Base-by-base conservation (phyloP, 2,329 filamentous ascomycete species). In the Rhynchosporium agropyri region DNA sequence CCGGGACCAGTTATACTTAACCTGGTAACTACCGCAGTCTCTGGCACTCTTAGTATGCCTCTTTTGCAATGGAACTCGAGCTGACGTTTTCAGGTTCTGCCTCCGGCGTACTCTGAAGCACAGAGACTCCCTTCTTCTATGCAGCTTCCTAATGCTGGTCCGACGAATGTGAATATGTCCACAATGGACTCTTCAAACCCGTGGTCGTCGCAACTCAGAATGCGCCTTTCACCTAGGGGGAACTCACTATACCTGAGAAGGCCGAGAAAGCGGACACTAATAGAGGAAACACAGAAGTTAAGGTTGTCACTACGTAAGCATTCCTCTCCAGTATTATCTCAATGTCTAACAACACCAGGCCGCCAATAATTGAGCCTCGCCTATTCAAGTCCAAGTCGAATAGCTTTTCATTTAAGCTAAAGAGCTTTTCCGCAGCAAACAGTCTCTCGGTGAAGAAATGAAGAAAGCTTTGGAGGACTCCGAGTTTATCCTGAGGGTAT, bases 361-460 rank as follows among this genome's bases (percentile, higher is more conserved):
- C 64, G 10, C 31, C 38, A 49, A 12, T 31, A 53, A 53, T 60
- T 36, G 63, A 66, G 33, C 64, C 65, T 43, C 67, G 56, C 36
- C 67, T 72, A 7, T 72, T 73, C 45, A 68, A 63, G 13, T 58
- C 70, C 3, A 64, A 67, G 5, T 58, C 69, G 13, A 65, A 62
- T 45, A 49, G 62, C 7, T 40, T 72, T 20, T 57, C 59, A 6
- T 71, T 71, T 53, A 72, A 68, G 50, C 36, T 72, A 26, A 71
- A 64, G 57, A 69, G 57, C 28, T 38, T 72, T 72, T 73, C 63
- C 60, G 68, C 53, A 71, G 68, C 58, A 72, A 71, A 58, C 43
- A 67, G 15, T 71, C 71, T 20, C 71, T 72, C 36, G 71, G 70
- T 48, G 40, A 57, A 13, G 71, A 73, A 54, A 71, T 73, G 65